Evolutionary conservation across 1,284 basidiomycete genomes (phyloP), one percentile per base, ranked within the genome.

Genomic region (Sporisorium graminicola): DNA sequence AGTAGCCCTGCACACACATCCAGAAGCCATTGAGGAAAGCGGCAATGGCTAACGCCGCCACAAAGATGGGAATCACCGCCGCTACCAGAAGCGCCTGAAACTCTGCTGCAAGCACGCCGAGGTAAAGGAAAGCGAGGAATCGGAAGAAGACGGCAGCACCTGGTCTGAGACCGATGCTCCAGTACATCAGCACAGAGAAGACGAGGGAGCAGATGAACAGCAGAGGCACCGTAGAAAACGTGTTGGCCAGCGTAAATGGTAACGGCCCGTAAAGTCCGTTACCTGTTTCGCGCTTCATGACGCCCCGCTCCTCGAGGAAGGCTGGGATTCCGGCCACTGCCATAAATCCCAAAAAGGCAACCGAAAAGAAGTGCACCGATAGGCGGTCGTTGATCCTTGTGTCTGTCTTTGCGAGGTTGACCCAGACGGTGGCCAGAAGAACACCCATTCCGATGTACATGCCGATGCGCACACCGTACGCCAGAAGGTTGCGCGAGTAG

Each of bases 1-100:
- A 85, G 66, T 78, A 82, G 13, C 80, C 72, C 37, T 75, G 67
- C 0, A 74, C 68, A 64, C 87, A 87, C 90, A 91, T 91, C 90
- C 89, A 91, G 67, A 91, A 89, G 0, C 90, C 90, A 77, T 91
- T 91, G 42, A 89, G 68, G 79, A 91, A 91, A 2, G 88, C 86
- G 20, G 87, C 85, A 3, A 91, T 86, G 0, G 90, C 90, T 3
- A 91, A 86, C 1, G 90, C 88, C 0, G 90, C 90, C 40, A 91
- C 89, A 69, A 91, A 91, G 56, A 90, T 88, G 0, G 90, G 90
- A 0, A 91, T 63, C 13, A 88, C 53, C 0, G 89, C 87, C 0
- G 90, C 88, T 51, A 91, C 83, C 24, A 91, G 82, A 22, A 89
- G 80, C 9, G 87, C 86, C 75, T 90, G 90, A 26, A 87, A 88